These are phyloP conservation scores for Tephrocybe sp. DNA, from an alignment of 768 basidiomycete species.

Conservation along the genomic window DNA sequence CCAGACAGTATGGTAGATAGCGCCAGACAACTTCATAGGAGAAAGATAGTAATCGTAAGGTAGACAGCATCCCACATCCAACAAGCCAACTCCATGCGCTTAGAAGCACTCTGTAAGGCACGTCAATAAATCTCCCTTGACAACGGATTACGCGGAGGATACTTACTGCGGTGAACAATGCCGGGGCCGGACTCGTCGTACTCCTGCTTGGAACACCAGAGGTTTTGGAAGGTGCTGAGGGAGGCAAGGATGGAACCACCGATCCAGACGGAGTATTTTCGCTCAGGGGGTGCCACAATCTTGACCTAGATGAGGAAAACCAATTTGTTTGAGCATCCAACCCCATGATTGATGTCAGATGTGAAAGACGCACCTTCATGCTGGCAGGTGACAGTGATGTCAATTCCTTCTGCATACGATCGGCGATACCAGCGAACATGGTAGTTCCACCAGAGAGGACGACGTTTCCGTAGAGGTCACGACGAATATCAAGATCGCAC, in stretches of 20 bases:
- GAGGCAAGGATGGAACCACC: slow-evolving; percentile 86
- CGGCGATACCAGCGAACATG: slow-evolving; percentile 96
- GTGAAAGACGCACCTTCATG: slow-evolving; percentile 74
- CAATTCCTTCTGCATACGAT: slow-evolving; percentile 95
- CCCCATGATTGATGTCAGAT: no score
- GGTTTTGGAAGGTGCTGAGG: slow-evolving; percentile 92
- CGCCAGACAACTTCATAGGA: slow-evolving; percentile 7
- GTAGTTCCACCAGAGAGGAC: slow-evolving; percentile 89
- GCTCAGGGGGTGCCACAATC: slow-evolving; percentile 90
- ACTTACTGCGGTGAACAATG: slow-evolving; percentile 76
- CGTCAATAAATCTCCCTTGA: background rate
- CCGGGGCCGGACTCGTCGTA: slow-evolving; percentile 84
- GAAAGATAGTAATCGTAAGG: slow-evolving; percentile 13
- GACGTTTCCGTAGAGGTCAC: slow-evolving; percentile 77
- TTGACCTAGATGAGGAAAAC: slow-evolving; percentile 52
- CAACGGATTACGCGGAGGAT: background rate
- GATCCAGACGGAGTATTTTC: slow-evolving; percentile 96
- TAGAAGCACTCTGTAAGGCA: slow-evolving; percentile 28
- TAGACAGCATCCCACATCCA: slow-evolving; percentile 8
- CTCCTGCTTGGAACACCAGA: slow-evolving; percentile 93
- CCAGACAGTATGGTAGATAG: slow-evolving; percentile 7
- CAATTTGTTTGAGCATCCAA: background rate
- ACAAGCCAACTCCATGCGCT: slow-evolving; percentile 9
- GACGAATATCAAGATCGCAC: slow-evolving; percentile 85
- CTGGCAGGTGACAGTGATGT: slow-evolving; percentile 79